These are phyloP conservation scores for Lachnellula arida DNA, from an alignment of 2,329 filamentous ascomycete genomes.

Conservation along the genomic window DNA sequence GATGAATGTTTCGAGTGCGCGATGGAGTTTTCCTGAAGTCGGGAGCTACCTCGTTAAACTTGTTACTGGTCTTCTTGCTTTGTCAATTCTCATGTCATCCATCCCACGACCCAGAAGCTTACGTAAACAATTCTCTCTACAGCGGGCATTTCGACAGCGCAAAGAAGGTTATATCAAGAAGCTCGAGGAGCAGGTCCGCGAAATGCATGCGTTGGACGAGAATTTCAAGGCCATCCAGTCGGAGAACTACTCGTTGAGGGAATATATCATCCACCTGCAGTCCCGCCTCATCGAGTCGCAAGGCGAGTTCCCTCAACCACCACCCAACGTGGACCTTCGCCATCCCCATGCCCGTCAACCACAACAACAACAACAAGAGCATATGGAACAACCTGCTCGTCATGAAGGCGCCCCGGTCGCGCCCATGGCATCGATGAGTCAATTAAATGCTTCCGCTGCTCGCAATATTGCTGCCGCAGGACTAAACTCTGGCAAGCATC, in stretches of 20 bases:
- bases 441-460: slow-evolving; percentile 35
- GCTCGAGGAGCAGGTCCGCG: slow-evolving; percentile 87
- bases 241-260: slow-evolving; percentile 85
- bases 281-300: slow-evolving; percentile 77
- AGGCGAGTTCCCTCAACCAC: slow-evolving; percentile 79
- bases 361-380: slow-evolving; percentile 26
- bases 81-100: slow-evolving; percentile 36
- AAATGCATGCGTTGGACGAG: slow-evolving; percentile 70
- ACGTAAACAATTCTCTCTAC: slow-evolving; percentile 31
- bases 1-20: background rate
- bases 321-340: slow-evolving; percentile 69
- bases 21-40: slow-evolving; percentile 7
- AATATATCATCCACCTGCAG: slow-evolving; percentile 90
- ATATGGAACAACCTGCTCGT: slow-evolving; percentile 18
- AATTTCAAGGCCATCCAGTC: slow-evolving; percentile 75
- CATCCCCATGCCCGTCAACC: slow-evolving; percentile 41
- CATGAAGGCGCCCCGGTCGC: slow-evolving; percentile 26
- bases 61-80: slow-evolving; percentile 30
- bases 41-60: slow-evolving; percentile 19
- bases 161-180: slow-evolving; percentile 99
- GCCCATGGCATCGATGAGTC: slow-evolving; percentile 32
- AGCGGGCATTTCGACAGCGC: slow-evolving; percentile 95
- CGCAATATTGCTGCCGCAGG: slow-evolving; percentile 31
- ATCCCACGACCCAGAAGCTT: slow-evolving; percentile 23
- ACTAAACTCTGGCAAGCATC: slow-evolving; percentile 26